Percentiles rank a stretch among this genome's conserved stretches.
phyloP scores from a whole-genome alignment of 768 basidiomycete species.

The Suillus paluster region DNA sequence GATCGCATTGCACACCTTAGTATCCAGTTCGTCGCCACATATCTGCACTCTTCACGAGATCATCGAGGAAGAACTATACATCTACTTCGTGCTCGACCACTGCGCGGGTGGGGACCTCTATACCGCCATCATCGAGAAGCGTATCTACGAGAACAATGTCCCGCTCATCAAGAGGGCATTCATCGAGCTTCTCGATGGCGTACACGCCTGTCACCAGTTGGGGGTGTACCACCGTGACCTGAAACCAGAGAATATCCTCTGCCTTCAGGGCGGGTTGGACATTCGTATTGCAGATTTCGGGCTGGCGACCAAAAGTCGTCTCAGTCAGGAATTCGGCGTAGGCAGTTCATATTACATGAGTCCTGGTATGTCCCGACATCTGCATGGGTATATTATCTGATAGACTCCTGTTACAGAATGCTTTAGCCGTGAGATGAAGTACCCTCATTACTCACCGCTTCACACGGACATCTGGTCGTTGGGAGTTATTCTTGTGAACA shows the following conservation, averaged over 20 bases:
- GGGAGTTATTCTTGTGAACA: conserved; percentile 82
- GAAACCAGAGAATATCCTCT: conserved; percentile 84
- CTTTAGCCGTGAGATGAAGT: conserved; percentile 47
- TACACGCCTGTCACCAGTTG: conserved; percentile 71
- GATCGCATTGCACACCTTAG: conserved; percentile 57
- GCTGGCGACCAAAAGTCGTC: conserved; percentile 52
- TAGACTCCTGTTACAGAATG: conserved; percentile 48
- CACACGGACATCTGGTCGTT: conserved; percentile 69
- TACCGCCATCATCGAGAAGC: conserved; percentile 62
- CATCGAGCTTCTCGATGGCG: conserved; percentile 79
- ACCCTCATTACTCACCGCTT: conserved; percentile 22
- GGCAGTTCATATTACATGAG: conserved; percentile 73
- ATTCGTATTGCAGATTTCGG: conserved; percentile 83
- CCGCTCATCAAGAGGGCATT: conserved; percentile 68
- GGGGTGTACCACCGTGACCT: conserved; percentile 86
- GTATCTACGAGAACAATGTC: conserved; percentile 59
- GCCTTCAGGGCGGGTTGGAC: conserved; percentile 51
- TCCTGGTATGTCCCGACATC: conserved; percentile 52
- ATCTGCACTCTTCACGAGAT: conserved; percentile 72
- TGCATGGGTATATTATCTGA: conserved; percentile 9
- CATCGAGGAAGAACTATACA: conserved; percentile 59
- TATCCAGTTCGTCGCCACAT: conserved; percentile 56
- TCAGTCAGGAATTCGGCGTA: conserved; percentile 56
- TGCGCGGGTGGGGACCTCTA: conserved; percentile 71
- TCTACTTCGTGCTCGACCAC: conserved; percentile 71